phyloP scores from a whole-genome alignment of 345 rosid genomes.

The Conringia planisiliqua region DNA sequence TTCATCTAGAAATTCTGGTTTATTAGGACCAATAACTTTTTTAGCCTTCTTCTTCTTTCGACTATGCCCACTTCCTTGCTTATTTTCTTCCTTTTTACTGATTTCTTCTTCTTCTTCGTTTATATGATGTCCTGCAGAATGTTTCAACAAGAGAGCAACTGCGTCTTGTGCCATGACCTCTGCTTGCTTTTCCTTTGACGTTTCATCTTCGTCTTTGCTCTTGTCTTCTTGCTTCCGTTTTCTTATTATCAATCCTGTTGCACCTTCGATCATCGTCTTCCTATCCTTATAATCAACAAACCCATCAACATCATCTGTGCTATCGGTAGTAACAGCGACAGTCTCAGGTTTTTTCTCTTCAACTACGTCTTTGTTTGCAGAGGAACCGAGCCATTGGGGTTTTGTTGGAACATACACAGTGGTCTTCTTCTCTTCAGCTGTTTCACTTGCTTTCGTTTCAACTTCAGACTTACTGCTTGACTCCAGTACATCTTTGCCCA shows the following conservation, averaged over 20 bases:
- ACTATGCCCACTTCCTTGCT: constrained; percentile 24
- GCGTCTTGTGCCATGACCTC: constrained; percentile 72
- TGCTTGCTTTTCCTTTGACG: constrained; percentile 43
- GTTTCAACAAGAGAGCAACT: constrained; percentile 81
- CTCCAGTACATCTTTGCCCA: constrained; percentile 26
- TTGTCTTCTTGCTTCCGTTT: constrained; percentile 56
- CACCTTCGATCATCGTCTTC: constrained; percentile 56
- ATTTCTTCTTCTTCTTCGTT: constrained; percentile 45
- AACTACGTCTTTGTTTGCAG: constrained; percentile 42
- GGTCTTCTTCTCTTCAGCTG: constrained; percentile 39
- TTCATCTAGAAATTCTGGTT: constrained; percentile 61
- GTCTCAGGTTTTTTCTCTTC: constrained; percentile 39
- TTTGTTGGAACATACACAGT: constrained; percentile 49
- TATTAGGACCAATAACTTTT: constrained; percentile 67
- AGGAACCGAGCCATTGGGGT: constrained; percentile 98
- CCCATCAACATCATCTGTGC: constrained; percentile 46
- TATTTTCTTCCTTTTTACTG: constrained; percentile 33
- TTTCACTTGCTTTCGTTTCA: constrained; percentile 34
- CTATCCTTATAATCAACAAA: constrained; percentile 89
- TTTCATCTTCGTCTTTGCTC: constrained; percentile 34
- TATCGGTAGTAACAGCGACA: constrained; percentile 20
- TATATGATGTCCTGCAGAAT: constrained; percentile 58
- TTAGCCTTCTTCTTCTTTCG: constrained; percentile 46
- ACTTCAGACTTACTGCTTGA: constrained; percentile 36
- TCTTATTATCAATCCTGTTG: constrained; percentile 82